Evolutionary conservation across 2,329 filamentous ascomycete species (phyloP).

Genomic region (Cephalotrichum gorgonifer): DNA sequence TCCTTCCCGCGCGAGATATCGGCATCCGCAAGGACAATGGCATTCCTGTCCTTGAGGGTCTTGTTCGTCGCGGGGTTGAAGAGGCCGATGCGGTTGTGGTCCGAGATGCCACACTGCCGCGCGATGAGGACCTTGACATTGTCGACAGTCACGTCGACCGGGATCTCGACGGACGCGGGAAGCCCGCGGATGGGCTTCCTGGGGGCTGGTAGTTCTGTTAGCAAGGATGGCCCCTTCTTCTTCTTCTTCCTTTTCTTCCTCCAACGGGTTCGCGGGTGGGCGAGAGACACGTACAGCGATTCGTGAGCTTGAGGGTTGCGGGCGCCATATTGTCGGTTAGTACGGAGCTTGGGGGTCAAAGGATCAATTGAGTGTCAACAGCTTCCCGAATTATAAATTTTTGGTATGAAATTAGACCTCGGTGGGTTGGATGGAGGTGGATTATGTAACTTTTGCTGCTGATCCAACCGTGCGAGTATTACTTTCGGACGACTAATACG

Average conservation of each 20-base stretch:
- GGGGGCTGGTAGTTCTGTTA: conserved; percentile 21
- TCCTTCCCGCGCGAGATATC: conserved; percentile 38
- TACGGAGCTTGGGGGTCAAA: too few relatives aligned
- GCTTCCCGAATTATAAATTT: too few relatives aligned
- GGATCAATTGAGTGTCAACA: too few relatives aligned
- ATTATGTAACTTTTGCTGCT: too few relatives aligned
- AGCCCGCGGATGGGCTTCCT: conserved; percentile 43
- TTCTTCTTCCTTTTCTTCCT: background rate
- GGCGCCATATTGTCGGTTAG: background rate
- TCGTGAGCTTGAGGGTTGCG: conserved; percentile 5
- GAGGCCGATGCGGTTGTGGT: conserved; percentile 53
- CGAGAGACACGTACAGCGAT: background rate
- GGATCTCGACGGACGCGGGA: conserved; percentile 38
- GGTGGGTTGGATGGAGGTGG: too few relatives aligned
- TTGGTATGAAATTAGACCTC: too few relatives aligned
- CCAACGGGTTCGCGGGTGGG: background rate
- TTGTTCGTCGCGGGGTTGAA: conserved; percentile 51
- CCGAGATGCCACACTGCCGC: conserved; percentile 35
- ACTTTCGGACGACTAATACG: too few relatives aligned
- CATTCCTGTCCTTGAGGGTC: conserved; percentile 52
- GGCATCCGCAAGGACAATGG: conserved; percentile 36
- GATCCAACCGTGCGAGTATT: too few relatives aligned
- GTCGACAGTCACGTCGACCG: conserved; percentile 44
- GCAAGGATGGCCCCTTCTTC: background rate
- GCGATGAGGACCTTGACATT: conserved; percentile 48